Conservation (phyloP, 2,329 filamentous ascomycete species). For the Xylariaceae sp. region DNA sequence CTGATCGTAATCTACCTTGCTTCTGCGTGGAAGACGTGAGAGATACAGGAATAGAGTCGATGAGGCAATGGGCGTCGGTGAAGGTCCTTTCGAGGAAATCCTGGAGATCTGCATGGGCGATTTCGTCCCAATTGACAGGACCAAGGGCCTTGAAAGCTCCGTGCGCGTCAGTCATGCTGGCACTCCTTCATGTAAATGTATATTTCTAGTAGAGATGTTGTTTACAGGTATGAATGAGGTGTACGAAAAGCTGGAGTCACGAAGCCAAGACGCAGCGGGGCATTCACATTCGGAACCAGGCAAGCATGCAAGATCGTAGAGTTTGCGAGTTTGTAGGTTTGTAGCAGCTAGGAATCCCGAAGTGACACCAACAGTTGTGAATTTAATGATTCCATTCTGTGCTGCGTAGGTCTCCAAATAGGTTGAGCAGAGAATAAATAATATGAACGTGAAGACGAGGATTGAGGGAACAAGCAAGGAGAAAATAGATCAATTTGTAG, state of each 20-base stretch:
- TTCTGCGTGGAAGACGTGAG: constrained; percentile 46
- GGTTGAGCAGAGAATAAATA: neutral
- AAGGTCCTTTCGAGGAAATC: constrained; percentile 64
- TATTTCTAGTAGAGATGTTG: neutral
- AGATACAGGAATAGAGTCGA: constrained; percentile 73
- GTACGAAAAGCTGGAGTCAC: neutral
- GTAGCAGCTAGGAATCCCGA: constrained; percentile 1
- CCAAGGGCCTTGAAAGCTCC: constrained; percentile 56
- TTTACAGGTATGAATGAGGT: constrained; percentile 3
- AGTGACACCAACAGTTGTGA: neutral
- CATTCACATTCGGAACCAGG: neutral
- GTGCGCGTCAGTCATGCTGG: constrained; percentile 39
- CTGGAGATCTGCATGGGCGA: constrained; percentile 50
- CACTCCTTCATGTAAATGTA: neutral
- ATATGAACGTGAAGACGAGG: neutral
- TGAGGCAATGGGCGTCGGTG: constrained; percentile 67
- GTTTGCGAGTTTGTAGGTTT: too few relatives aligned
- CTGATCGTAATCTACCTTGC: constrained; percentile 54
- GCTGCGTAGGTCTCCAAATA: neutral
- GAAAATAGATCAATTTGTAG: neutral
- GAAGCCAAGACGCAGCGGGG: neutral
- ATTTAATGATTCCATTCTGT: constrained; percentile 12
- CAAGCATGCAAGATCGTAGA: neutral
- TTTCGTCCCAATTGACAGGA: constrained; percentile 51
- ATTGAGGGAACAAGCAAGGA: neutral